Evolutionary conservation across 148 eudicot species (phyloP).

Genomic region (Rhododendron vialii): DNA sequence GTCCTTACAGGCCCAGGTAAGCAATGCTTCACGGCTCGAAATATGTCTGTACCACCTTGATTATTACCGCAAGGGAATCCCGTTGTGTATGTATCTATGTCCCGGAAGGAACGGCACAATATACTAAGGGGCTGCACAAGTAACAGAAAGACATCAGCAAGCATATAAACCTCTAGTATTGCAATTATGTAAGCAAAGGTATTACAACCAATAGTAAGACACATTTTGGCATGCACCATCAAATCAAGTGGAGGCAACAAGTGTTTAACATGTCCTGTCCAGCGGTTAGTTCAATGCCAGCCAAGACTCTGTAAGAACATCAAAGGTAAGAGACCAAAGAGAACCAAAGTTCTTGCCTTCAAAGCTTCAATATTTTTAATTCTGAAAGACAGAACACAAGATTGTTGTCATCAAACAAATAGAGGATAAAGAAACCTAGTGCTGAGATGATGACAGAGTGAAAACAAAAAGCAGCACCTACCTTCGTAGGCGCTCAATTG

Average conservation of each 20-base stretch:
- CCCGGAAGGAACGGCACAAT: constrained; percentile 73
- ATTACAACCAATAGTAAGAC: neutral
- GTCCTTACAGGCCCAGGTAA: constrained; percentile 87
- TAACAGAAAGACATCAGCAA: constrained; percentile 15
- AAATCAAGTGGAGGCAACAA: neutral
- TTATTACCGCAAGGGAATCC: constrained; percentile 85
- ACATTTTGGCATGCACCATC: constrained; percentile 10
- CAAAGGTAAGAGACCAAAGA: constrained; percentile 7
- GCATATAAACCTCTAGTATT: neutral
- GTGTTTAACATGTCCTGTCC: neutral
- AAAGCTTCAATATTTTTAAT: constrained; percentile 57
- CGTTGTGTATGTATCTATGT: constrained; percentile 73
- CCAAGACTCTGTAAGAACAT: constrained; percentile 4
- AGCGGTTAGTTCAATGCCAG: neutral
- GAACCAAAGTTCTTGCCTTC: constrained; percentile 48
- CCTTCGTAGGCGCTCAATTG: constrained; percentile 89
- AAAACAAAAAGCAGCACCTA: constrained; percentile 17
- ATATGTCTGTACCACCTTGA: constrained; percentile 58
- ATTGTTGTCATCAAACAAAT: constrained; percentile 6
- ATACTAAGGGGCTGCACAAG: constrained; percentile 82
- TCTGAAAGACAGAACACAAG: constrained; percentile 41
- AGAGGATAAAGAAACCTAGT: neutral
- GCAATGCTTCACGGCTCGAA: constrained; percentile 80
- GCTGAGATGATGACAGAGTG: neutral
- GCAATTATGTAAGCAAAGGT: neutral